A percentile compares a stretch with the other conserved stretches of the same genome.
Conservation (phyloP, 129 eudicot species). For the Artemisia argyi region DNA sequence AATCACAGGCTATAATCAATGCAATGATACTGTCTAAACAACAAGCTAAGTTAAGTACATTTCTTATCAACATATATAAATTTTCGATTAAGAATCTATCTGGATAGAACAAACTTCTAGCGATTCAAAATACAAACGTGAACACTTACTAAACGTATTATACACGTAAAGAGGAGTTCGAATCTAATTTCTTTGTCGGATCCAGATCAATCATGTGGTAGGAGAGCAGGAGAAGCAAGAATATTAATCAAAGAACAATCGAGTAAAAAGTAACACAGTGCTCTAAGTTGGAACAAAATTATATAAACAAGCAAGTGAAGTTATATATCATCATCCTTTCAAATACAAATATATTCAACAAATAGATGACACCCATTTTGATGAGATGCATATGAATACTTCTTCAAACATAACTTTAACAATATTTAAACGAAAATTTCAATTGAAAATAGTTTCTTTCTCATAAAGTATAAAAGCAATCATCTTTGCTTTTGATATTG, state of each 20-base stretch:
- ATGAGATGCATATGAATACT: neutral
- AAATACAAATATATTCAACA: neutral
- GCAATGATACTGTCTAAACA: no score
- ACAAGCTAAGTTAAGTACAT: no score
- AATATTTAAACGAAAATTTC: no score
- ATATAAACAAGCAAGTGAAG: neutral
- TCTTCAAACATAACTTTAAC: no score
- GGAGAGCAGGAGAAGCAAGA: constrained; percentile 9
- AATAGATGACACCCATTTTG: neutral
- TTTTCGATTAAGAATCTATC: no score
- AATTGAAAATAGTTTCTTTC: neutral
- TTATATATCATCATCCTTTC: neutral
- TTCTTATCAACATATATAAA: no score
- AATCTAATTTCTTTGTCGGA: neutral
- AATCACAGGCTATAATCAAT: no score
- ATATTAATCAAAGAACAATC: constrained; percentile 5
- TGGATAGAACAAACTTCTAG: neutral
- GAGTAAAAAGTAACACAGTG: neutral
- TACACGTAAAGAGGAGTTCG: constrained; percentile 3
- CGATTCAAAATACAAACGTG: neutral
- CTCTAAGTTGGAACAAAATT: neutral
- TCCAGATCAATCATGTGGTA: neutral
- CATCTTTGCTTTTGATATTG: constrained; percentile 18
- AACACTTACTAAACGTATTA: neutral
- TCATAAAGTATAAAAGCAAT: constrained; percentile 16